Evolutionary conservation across 2,329 filamentous ascomycete species (phyloP).

Genomic region (Diaporthe humulicola): DNA sequence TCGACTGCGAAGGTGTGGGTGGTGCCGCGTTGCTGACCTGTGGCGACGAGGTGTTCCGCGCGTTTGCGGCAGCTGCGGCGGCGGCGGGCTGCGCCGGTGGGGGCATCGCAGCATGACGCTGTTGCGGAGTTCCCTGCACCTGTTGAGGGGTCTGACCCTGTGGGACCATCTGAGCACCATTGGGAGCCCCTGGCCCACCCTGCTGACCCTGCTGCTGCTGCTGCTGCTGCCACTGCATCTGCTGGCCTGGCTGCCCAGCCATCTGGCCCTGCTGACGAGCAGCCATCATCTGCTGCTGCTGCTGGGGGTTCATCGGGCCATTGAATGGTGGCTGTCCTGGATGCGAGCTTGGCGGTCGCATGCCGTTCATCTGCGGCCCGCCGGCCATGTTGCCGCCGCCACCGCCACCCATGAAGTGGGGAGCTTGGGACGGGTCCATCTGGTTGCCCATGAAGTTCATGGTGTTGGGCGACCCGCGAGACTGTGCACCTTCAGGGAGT

Average conservation of each 20-base stretch:
- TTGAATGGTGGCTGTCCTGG: slow-evolving; percentile 67
- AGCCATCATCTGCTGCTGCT: slow-evolving; percentile 73
- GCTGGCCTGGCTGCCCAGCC: slow-evolving; percentile 54
- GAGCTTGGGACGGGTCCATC: slow-evolving; percentile 72
- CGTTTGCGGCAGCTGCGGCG: slow-evolving; percentile 57
- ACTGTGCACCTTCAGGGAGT: slow-evolving; percentile 77
- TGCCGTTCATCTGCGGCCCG: slow-evolving; percentile 71
- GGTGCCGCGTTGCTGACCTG: slow-evolving; percentile 76
- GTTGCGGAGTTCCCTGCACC: slow-evolving; percentile 79
- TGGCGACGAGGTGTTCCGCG: slow-evolving; percentile 71
- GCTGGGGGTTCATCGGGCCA: slow-evolving; percentile 70
- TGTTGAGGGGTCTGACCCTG: slow-evolving; percentile 63
- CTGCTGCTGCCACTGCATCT: slow-evolving; percentile 62
- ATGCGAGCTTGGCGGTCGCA: slow-evolving; percentile 79
- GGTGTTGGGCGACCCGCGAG: slow-evolving; percentile 74
- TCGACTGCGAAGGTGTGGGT: slow-evolving; percentile 80
- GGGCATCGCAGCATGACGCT: slow-evolving; percentile 71
- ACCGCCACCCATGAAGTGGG: slow-evolving; percentile 69
- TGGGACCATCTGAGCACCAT: slow-evolving; percentile 57
- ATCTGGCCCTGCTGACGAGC: slow-evolving; percentile 54
- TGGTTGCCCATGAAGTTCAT: slow-evolving; percentile 73
- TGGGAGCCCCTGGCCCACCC: slow-evolving; percentile 51
- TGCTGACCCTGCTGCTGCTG: slow-evolving; percentile 46
- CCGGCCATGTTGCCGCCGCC: slow-evolving; percentile 64
- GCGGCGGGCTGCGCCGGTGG: slow-evolving; percentile 72